A percentile compares a stretch with the other conserved stretches of the same genome.
Evolutionary conservation across 2,329 filamentous ascomycete species (phyloP).

Genomic region (Cladosporium austrohemisphaericum): DNA sequence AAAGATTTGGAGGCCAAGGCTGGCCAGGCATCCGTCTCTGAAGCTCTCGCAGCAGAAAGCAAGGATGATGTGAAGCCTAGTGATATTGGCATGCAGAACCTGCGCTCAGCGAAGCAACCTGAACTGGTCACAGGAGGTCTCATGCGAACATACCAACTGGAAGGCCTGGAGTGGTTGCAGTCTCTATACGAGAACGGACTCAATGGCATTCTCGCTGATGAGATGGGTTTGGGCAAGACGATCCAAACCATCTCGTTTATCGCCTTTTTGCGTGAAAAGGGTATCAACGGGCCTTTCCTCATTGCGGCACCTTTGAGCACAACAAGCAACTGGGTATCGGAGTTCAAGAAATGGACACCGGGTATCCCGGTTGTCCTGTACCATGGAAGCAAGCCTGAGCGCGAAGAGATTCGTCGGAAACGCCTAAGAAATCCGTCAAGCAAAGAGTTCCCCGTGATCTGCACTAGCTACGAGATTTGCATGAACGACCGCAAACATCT

Average conservation of each 20-base stretch:
- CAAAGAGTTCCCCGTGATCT: conserved; percentile 79
- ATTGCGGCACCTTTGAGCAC: conserved; percentile 90
- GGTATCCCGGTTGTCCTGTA: conserved; percentile 85
- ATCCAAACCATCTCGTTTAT: conserved; percentile 86
- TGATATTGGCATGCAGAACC: conserved; percentile 61
- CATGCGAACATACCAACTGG: conserved; percentile 92
- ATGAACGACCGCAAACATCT: conserved; percentile 82
- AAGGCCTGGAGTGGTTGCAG: conserved; percentile 89
- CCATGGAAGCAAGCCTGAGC: conserved; percentile 75
- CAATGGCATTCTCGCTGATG: conserved; percentile 86
- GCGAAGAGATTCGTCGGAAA: conserved; percentile 71
- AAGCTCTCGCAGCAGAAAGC: conserved; percentile 57
- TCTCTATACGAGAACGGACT: conserved; percentile 82
- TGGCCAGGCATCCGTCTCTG: conserved; percentile 51
- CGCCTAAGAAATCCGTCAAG: conserved; percentile 66
- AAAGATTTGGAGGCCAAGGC: conserved; percentile 53
- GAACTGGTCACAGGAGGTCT: conserved; percentile 78
- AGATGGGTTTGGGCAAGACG: conserved; percentile 93
- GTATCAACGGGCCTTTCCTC: conserved; percentile 82
- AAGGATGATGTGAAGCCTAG: conserved; percentile 56
- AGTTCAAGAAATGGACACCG: conserved; percentile 88
- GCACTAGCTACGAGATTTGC: conserved; percentile 94
- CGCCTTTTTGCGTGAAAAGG: conserved; percentile 81
- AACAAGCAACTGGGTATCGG: conserved; percentile 91
- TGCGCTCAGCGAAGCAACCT: conserved; percentile 81